These are phyloP conservation scores for Zymoseptoria ardabiliae DNA, from an alignment of 2,329 filamentous ascomycete species.

Conservation along the genomic window DNA sequence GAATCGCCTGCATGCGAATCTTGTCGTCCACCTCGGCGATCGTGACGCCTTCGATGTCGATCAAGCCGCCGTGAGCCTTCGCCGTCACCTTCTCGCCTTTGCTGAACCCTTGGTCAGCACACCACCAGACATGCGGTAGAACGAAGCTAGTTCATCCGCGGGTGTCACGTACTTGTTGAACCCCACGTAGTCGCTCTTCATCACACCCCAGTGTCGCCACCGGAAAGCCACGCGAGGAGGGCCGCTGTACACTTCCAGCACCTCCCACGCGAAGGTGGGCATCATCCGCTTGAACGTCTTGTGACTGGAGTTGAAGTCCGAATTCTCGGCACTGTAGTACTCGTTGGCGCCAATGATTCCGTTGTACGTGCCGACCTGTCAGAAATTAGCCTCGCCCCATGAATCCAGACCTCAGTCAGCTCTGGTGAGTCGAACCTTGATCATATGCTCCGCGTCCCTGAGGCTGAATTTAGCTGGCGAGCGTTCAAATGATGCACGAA, in stretches of 20 bases:
- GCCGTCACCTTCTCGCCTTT: conserved; percentile 56
- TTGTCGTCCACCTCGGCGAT: conserved; percentile 56
- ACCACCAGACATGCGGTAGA: conserved; percentile 1
- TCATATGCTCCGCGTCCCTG: conserved; percentile 53
- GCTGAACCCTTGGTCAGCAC: conserved; percentile 33
- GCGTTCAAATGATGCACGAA: background rate
- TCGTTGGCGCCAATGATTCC: conserved; percentile 57
- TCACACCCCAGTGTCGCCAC: conserved; percentile 62
- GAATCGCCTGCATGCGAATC: conserved; percentile 50
- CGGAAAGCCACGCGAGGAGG: conserved; percentile 56
- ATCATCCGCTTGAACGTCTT: conserved; percentile 69
- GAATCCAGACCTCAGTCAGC: background rate
- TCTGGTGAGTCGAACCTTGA: conserved; percentile 32
- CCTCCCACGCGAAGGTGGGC: conserved; percentile 65
- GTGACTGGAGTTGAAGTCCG: conserved; percentile 57
- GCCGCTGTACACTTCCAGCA: conserved; percentile 59
- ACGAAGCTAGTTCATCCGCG: background rate
- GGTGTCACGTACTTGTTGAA: conserved; percentile 49
- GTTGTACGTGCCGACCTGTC: conserved; percentile 58
- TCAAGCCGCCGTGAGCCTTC: conserved; percentile 52
- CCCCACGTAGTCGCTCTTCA: conserved; percentile 60
- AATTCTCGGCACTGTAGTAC: conserved; percentile 56
- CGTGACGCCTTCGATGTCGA: conserved; percentile 58
- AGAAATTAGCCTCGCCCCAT: background rate
- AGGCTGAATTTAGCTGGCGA: conserved; percentile 1